Base-by-base conservation (phyloP, 495 filamentous ascomycete genomes). In the Penicillium malachiteum region DNA sequence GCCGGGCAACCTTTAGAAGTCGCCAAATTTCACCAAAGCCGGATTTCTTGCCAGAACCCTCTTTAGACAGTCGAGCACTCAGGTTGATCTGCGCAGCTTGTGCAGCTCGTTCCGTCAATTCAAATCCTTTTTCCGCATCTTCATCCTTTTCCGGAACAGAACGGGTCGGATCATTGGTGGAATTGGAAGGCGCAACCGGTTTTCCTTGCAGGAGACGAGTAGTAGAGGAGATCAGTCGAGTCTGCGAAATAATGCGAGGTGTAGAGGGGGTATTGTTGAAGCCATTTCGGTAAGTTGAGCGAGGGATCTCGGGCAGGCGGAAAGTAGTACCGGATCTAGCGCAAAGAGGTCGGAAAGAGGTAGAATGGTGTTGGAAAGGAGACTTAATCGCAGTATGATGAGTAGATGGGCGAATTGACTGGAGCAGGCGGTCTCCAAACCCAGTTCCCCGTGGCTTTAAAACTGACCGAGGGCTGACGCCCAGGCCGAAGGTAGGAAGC, bases 21-120 rank as follows among this genome's bases (percentile, higher is more conserved):
- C 94, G 83, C 86, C 88, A 89, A 48, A 96, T 84, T 71, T 97
- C 93, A 10, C 71, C 72, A 40, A 87, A 80, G 9, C 89, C 87
- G 13, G 82, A 74, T 10, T 87, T 81, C 63, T 86, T 84, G 43
- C 81, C 81, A 31, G 74, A 70, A 1, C 88, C 87, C 42, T 95
- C 91, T 65, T 91, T 96, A 34, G 84, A 87, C 37, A 98, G 75
- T 42, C 86, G 88, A 30, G 94, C 95, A 44, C 87, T 86, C 59
- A 97, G 78, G 68, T 98, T 96, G 42, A 97, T 76, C 60, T 97
- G 85, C 4, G 91, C 86, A n/a, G 91, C 93, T 66, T 92, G 86
- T 4, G 83, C 81, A 35, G 91, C 94, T 70, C 88, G 91, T 70
- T 93, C 92, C 0, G 86, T 84, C 21, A 81, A 71, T 59, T 76